Evolutionary conservation across 192 early-diverging fungal genomes (phyloP).

Genomic region (Podila epigama): DNA sequence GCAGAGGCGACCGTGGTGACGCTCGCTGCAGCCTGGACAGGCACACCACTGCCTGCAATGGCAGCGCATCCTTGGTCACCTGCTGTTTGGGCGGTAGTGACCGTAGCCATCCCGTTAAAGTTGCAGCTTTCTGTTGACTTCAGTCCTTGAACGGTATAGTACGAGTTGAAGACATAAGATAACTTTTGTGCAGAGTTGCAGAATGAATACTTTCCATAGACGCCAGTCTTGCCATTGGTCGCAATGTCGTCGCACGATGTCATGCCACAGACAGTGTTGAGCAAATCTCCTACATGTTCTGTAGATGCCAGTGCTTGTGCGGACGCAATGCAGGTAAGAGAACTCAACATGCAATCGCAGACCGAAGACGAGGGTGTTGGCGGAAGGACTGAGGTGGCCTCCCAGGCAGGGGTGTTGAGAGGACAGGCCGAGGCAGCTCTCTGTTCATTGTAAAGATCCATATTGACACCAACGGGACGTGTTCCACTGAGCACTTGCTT

Average conservation of each 20-base stretch:
- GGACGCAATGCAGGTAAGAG: constrained; percentile 58
- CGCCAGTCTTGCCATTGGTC: constrained; percentile 47
- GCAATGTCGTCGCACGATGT: constrained; percentile 53
- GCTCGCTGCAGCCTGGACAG: background rate
- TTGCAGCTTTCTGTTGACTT: constrained; percentile 32
- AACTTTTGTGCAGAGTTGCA: constrained; percentile 53
- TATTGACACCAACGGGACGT: constrained; percentile 63
- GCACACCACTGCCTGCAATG: background rate
- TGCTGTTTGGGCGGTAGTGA: constrained; percentile 2
- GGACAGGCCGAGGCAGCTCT: constrained; percentile 55
- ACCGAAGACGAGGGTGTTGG: constrained; percentile 67
- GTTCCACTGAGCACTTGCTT: constrained; percentile 59
- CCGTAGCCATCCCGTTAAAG: constrained; percentile 47
- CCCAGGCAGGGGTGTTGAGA: constrained; percentile 55
- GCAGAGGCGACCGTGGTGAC: background rate
- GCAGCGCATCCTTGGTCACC: constrained; percentile 27
- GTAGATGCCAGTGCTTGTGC: constrained; percentile 24
- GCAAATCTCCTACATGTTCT: constrained; percentile 35
- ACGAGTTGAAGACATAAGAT: constrained; percentile 54
- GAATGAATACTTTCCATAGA: constrained; percentile 57
- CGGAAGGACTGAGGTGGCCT: constrained; percentile 60
- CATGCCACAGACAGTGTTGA: constrained; percentile 54
- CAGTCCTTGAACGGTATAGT: constrained; percentile 41
- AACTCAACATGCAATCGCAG: constrained; percentile 72
- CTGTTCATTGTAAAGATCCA: constrained; percentile 57